These are phyloP conservation scores for Smallanthus sonchifolius DNA, from an alignment of 129 eudicot genomes.

Conservation along the genomic window DNA sequence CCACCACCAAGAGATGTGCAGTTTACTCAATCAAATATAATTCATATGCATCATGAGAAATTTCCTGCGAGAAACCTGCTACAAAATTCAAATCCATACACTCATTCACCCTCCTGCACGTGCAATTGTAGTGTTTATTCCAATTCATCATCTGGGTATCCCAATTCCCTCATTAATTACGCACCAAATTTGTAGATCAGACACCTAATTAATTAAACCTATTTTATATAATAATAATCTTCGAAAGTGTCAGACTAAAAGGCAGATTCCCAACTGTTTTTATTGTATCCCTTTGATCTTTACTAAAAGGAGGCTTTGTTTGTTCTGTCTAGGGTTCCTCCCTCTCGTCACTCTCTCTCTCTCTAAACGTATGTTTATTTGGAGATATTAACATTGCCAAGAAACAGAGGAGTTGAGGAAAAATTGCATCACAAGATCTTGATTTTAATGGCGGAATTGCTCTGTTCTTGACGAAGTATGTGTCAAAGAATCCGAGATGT, in stretches of 20 bases:
- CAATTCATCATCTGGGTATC: slow-evolving; percentile 1
- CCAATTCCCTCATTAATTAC: slow-evolving; percentile 15
- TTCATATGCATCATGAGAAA: slow-evolving; percentile 3
- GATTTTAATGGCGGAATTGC: slow-evolving; percentile 26
- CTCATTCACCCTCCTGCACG: slow-evolving; percentile 21
- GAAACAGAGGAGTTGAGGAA: neutral
- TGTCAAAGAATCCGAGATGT: too few relatives aligned
- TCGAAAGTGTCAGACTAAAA: slow-evolving; percentile 15
- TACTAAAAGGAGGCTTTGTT: slow-evolving; percentile 33
- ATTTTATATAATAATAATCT: neutral
- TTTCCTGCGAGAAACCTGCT: slow-evolving; percentile 18
- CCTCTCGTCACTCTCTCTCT: slow-evolving; percentile 1
- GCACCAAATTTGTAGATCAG: slow-evolving; percentile 22
- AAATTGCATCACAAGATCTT: slow-evolving; percentile 21
- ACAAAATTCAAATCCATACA: slow-evolving; percentile 27
- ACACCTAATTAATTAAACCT: slow-evolving; percentile 22
- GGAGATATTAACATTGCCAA: slow-evolving; percentile 13
- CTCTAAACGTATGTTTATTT: slow-evolving; percentile 12
- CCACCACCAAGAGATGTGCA: too few relatives aligned
- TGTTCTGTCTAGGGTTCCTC: slow-evolving; percentile 31
- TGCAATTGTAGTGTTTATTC: slow-evolving; percentile 16
- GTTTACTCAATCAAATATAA: neutral
- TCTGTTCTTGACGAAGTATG: too few relatives aligned
- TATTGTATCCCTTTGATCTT: slow-evolving; percentile 17
- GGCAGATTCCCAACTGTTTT: slow-evolving; percentile 33